Evolutionary conservation across 306 rosid species (phyloP).

Genomic region (Hylodesmum podocarpum): DNA sequence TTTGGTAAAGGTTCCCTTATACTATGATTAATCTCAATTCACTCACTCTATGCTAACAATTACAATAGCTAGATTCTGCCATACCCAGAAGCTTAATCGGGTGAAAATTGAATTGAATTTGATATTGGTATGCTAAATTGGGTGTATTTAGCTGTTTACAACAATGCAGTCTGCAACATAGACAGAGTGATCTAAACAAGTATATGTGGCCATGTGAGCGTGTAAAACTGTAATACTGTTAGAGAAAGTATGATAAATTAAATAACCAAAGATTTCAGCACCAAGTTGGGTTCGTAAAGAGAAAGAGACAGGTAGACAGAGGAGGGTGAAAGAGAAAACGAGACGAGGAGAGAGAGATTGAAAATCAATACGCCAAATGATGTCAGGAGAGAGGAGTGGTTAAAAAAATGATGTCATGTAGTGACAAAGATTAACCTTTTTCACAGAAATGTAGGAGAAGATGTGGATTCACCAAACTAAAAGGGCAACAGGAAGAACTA

Average conservation of each 20-base stretch:
- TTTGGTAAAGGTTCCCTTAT: slow-evolving; percentile 33
- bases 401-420: slow-evolving; percentile 63
- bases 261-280: slow-evolving; percentile 47
- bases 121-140: slow-evolving; percentile 4
- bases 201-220: background rate
- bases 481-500: slow-evolving; percentile 67
- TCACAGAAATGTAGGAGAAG: slow-evolving; percentile 98
- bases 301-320: slow-evolving; percentile 40
- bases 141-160: slow-evolving; percentile 4
- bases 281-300: slow-evolving; percentile 37
- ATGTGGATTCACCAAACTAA: slow-evolving; percentile 60
- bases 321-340: background rate
- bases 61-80: background rate
- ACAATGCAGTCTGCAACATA: slow-evolving; percentile 6
- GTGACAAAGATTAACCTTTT: slow-evolving; percentile 87
- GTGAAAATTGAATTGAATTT: slow-evolving; percentile 17
- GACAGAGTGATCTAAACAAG: background rate
- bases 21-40: background rate
- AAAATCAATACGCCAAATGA: slow-evolving; percentile 29
- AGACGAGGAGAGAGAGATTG: background rate
- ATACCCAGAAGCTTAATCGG: background rate
- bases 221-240: slow-evolving; percentile 28
- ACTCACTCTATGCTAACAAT: background rate
- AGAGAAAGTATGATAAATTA: slow-evolving; percentile 25
- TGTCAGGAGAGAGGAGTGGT: slow-evolving; percentile 55